Evolutionary conservation across 2,329 filamentous ascomycete species (phyloP), one percentile per base, ranked within the genome.

Genomic region (Nemania sp.): DNA sequence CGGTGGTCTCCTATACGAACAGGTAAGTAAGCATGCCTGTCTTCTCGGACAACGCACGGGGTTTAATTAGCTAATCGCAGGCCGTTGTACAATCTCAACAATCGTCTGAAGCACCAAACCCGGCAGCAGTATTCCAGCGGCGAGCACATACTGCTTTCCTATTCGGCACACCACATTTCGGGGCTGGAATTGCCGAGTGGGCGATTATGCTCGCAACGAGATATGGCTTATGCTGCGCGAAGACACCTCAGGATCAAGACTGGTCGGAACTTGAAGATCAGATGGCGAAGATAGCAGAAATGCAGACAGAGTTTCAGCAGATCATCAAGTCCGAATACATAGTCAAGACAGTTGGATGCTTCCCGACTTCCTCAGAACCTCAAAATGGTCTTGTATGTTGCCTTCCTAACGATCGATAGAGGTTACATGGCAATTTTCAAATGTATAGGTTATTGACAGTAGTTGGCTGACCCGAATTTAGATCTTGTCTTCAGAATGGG

Each of bases 181-280:
- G 51, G 22, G 51, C 51, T 29, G 51, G 51, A 54, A 54, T 54
- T n/a, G 51, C 51, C 5, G 22, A 54, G 11, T 54, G 51, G 51
- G 51, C 51, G 5, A 54, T 54, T 5, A 54, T 54, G 6, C 13
- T 54, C 20, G 51, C 51, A 3, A 15, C 27, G 29, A 20, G 5
- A 29, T 22, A 54, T 22, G 22, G 24, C 10, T 18, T 54, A 8
- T 5, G 6, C 3, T 54, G 51, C 20, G 51, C 51, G 4, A 35
- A 54, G 51, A 54, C 51, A 13, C 22, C 51, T n/a, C 51, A 54
- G 24, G 24, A 10, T 22, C 51, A 54, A 54, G 51, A 54, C n/a
- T 54, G 51, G 51, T 54, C 51, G 51, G 6, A 6, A 29, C 22
- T 54, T 5, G 7, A 54, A 11, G 13, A 54, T 54, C 5, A 54